These are phyloP conservation scores for Flammula alnicola DNA, from an alignment of 1,284 basidiomycete species.

Conservation along the genomic window DNA sequence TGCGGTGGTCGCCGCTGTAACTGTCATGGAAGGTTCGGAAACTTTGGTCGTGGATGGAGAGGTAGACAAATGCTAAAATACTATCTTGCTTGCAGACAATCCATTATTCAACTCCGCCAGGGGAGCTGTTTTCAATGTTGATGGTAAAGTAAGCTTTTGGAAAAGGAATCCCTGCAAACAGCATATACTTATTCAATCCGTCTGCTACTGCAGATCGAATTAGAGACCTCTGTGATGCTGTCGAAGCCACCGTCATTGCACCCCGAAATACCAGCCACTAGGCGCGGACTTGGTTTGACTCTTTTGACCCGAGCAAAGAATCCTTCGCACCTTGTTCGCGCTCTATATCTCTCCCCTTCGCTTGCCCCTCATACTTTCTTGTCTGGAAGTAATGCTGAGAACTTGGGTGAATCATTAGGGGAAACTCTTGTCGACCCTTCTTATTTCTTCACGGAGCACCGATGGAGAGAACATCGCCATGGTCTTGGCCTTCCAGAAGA, in stretches of 20 bases:
- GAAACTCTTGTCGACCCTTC: conserved; percentile 66
- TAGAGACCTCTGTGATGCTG: conserved; percentile 80
- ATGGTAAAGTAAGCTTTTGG: conserved; percentile 60
- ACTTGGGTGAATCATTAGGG: conserved; percentile 58
- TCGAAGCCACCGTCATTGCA: conserved; percentile 72
- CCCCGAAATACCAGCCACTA: conserved; percentile 57
- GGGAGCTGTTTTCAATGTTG: conserved; percentile 81
- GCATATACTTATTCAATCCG: conserved; percentile 1
- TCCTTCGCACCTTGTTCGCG: conserved; percentile 72
- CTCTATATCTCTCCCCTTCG: conserved; percentile 68
- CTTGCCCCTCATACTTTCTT: conserved; percentile 71
- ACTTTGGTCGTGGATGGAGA: background rate
- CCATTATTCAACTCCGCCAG: conserved; percentile 80
- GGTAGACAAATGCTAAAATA: background rate
- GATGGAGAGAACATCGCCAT: conserved; percentile 77
- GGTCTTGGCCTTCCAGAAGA: conserved; percentile 74
- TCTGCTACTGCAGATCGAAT: conserved; percentile 67
- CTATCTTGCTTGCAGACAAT: conserved; percentile 62
- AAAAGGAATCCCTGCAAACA: no score
- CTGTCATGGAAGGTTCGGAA: conserved; percentile 69
- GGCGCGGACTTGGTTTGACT: conserved; percentile 67
- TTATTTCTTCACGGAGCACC: conserved; percentile 74
- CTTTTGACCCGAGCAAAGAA: conserved; percentile 73
- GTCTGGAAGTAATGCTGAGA: conserved; percentile 68
- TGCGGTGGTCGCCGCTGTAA: conserved; percentile 78